Evolutionary conservation across 768 basidiomycete species (phyloP).

Genomic region (Rubroboletus pulcherrimus): DNA sequence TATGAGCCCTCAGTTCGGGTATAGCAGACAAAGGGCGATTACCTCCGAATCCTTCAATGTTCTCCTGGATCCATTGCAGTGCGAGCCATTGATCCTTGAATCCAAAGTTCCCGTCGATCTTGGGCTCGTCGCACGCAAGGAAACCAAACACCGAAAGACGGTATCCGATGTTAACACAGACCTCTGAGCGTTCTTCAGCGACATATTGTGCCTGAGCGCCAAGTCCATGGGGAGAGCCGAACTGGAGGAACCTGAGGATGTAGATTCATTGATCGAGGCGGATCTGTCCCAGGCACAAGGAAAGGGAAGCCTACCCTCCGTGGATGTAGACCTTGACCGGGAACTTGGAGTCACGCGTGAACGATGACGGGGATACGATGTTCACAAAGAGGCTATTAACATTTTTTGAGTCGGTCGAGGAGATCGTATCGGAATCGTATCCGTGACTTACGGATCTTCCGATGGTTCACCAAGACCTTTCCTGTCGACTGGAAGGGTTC

Average conservation of each 20-base stretch:
- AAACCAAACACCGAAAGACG: slow-evolving; percentile 76
- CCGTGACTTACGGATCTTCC: slow-evolving; percentile 55
- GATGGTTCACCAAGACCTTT: slow-evolving; percentile 65
- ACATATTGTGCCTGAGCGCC: slow-evolving; percentile 63
- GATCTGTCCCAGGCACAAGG: neutral
- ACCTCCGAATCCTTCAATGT: slow-evolving; percentile 71
- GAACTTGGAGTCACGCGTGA: slow-evolving; percentile 40
- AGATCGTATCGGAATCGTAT: neutral
- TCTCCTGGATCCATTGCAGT: slow-evolving; percentile 65
- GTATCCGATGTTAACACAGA: slow-evolving; percentile 78
- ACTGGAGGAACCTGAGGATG: slow-evolving; percentile 64
- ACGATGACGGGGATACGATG: slow-evolving; percentile 52
- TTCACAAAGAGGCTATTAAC: slow-evolving; percentile 57
- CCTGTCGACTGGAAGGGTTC: slow-evolving; percentile 49
- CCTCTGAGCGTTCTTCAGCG: slow-evolving; percentile 57
- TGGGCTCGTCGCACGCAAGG: slow-evolving; percentile 60
- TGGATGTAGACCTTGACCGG: slow-evolving; percentile 77
- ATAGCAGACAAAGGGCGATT: neutral
- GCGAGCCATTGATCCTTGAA: slow-evolving; percentile 85
- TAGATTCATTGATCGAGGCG: neutral
- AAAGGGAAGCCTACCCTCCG: slow-evolving; percentile 51
- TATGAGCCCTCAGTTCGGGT: neutral
- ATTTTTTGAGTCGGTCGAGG: neutral
- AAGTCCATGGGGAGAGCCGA: slow-evolving; percentile 67
- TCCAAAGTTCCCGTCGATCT: slow-evolving; percentile 69